Evolutionary conservation across 2,329 filamentous ascomycete genomes (phyloP).

Genomic region (Septoria petroselini): DNA sequence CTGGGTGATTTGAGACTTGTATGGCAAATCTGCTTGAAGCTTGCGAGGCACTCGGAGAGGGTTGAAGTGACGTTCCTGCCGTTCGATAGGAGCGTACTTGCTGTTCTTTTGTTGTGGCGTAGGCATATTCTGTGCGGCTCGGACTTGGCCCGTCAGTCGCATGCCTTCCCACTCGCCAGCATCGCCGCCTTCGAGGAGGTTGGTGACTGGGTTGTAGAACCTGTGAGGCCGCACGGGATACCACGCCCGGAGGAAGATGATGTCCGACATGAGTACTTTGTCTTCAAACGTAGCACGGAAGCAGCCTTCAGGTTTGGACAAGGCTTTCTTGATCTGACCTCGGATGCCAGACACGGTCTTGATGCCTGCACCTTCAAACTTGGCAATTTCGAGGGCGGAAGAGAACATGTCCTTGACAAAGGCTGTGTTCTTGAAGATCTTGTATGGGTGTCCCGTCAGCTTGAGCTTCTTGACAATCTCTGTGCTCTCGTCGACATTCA

Average conservation of each 20-base stretch:
- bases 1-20: slow-evolving; percentile 82
- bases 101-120: slow-evolving; percentile 82
- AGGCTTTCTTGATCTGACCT: slow-evolving; percentile 93
- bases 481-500: slow-evolving; percentile 90
- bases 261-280: slow-evolving; percentile 94
- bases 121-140: slow-evolving; percentile 68
- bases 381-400: slow-evolving; percentile 87
- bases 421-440: slow-evolving; percentile 98
- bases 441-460: slow-evolving; percentile 87
- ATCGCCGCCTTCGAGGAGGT: slow-evolving; percentile 65
- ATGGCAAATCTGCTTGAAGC: slow-evolving; percentile 80
- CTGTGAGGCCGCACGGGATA: slow-evolving; percentile 91
- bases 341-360: slow-evolving; percentile 93
- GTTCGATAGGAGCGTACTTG: slow-evolving; percentile 67
- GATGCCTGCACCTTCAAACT: slow-evolving; percentile 94
- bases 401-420: slow-evolving; percentile 99
- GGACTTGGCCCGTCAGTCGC: slow-evolving; percentile 90
- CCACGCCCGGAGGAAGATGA: slow-evolving; percentile 95
- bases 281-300: slow-evolving; percentile 98
- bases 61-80: slow-evolving; percentile 52
- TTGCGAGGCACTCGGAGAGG: slow-evolving; percentile 71
- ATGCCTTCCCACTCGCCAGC: slow-evolving; percentile 72
- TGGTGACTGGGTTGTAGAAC: slow-evolving; percentile 95
- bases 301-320: slow-evolving; percentile 89
- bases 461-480: slow-evolving; percentile 99